These are phyloP conservation scores for Hypsizygus marmoreus DNA, from an alignment of 768 basidiomycete genomes.

Conservation along the genomic window DNA sequence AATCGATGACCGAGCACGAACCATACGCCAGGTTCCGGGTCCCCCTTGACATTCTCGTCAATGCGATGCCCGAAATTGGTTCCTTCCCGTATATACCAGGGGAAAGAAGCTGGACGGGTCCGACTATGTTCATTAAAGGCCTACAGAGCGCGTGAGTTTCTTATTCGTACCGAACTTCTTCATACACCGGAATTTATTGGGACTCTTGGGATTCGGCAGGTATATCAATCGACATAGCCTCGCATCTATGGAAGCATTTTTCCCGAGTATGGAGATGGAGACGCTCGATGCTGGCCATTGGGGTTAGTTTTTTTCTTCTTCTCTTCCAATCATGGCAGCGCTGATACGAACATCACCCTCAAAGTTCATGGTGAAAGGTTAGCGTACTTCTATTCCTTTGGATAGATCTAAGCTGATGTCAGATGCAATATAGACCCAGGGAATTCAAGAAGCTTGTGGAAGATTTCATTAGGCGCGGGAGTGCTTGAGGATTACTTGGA, in stretches of 20 bases:
- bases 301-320: conserved; percentile 49
- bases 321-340: neutral
- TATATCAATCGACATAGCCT: conserved; percentile 77
- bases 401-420: neutral
- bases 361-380: conserved; percentile 62
- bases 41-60: conserved; percentile 63
- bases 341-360: neutral
- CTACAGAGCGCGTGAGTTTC: conserved; percentile 61
- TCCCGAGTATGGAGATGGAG: conserved; percentile 67
- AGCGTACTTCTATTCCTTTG: neutral
- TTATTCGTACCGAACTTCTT: neutral
- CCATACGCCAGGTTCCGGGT: conserved; percentile 61
- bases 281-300: conserved; percentile 77
- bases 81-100: conserved; percentile 71
- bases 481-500: too few species aligned
- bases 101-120: conserved; percentile 50
- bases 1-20: conserved; percentile 28
- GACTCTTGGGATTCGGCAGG: conserved; percentile 29
- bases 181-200: neutral
- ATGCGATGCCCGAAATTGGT: conserved; percentile 65
- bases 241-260: conserved; percentile 60
- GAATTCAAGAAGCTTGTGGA: conserved; percentile 46
- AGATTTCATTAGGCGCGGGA: conserved; percentile 24
- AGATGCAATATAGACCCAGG: conserved; percentile 31
- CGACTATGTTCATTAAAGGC: conserved; percentile 75